Evolutionary conservation across 768 basidiomycete genomes (phyloP).

Genomic region (Termitomyces sp.): DNA sequence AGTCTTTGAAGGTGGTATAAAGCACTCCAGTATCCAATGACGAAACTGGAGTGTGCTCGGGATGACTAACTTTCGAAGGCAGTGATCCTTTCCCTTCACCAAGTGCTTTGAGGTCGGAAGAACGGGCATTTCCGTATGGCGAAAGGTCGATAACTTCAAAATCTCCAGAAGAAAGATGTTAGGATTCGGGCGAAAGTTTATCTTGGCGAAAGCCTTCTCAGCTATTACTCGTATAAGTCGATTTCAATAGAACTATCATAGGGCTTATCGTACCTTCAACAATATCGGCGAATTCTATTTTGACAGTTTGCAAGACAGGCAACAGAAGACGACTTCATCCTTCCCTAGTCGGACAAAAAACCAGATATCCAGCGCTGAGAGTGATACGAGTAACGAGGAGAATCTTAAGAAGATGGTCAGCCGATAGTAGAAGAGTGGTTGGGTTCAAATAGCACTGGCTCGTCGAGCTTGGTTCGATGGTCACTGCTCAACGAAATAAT

Average conservation of each 20-base stretch:
- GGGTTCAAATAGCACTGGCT: not conserved
- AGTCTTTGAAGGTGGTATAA: not conserved
- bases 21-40: not conserved
- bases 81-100: no score
- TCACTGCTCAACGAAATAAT: no score
- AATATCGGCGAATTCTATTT: not conserved
- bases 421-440: not conserved
- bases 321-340: not conserved
- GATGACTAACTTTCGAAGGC: not conserved
- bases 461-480: not conserved
- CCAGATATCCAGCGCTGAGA: not conserved
- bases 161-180: not conserved
- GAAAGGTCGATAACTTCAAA: not conserved
- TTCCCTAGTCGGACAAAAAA: not conserved
- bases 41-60: not conserved
- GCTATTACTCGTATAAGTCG: not conserved
- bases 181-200: not conserved
- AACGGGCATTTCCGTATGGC: not conserved
- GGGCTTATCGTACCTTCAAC: not conserved
- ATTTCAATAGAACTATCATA: no score
- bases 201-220: not conserved
- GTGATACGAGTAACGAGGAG: not conserved
- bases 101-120: no score
- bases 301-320: not conserved
- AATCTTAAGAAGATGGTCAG: not conserved